Percentiles rank a stretch among this genome's conserved stretches.
Evolutionary conservation across 78 protist species (phyloP).

Genomic region (Mastigamoeba balamuthi): DNA sequence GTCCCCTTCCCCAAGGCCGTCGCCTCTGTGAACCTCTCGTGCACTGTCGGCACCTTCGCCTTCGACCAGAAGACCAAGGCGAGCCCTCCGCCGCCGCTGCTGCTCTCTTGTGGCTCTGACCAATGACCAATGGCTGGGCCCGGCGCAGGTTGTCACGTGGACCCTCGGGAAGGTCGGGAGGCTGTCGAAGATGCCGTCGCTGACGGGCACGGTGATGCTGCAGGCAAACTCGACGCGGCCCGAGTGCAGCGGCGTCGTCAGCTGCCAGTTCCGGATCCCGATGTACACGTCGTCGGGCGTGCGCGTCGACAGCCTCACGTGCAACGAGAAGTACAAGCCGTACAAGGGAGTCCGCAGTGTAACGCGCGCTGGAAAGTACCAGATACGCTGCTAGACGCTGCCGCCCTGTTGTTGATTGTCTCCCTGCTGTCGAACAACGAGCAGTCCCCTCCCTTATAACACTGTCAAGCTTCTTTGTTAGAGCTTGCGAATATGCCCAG

Average conservation of each 20-base stretch:
- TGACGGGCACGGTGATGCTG: slow-evolving; percentile 17
- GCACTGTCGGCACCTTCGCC: slow-evolving; percentile 24
- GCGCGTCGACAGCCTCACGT: not conserved
- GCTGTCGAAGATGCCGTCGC: slow-evolving; percentile 38
- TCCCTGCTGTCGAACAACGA: too few relatives aligned
- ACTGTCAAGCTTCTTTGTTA: too few relatives aligned
- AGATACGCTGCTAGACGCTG: slow-evolving; percentile 38
- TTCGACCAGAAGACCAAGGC: slow-evolving; percentile 49
- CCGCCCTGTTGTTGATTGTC: too few relatives aligned
- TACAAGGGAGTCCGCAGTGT: slow-evolving; percentile 62
- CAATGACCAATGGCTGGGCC: not conserved
- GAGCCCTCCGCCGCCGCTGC: too few relatives aligned
- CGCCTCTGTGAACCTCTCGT: slow-evolving; percentile 21
- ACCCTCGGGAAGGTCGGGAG: slow-evolving; percentile 46
- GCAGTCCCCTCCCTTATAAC: too few relatives aligned
- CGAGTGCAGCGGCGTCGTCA: not conserved
- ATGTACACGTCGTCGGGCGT: slow-evolving; percentile 1
- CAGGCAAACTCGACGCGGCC: not conserved
- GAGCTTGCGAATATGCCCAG: too few relatives aligned
- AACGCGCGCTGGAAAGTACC: slow-evolving; percentile 62
- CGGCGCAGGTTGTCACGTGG: slow-evolving; percentile 24
- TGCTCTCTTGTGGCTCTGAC: too few relatives aligned
- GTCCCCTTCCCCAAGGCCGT: slow-evolving; percentile 58
- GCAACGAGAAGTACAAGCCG: slow-evolving; percentile 60
- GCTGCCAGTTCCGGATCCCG: not conserved